Evolutionary conservation across 208 protist species (phyloP).

Genomic region (Angomonas deanei): DNA sequence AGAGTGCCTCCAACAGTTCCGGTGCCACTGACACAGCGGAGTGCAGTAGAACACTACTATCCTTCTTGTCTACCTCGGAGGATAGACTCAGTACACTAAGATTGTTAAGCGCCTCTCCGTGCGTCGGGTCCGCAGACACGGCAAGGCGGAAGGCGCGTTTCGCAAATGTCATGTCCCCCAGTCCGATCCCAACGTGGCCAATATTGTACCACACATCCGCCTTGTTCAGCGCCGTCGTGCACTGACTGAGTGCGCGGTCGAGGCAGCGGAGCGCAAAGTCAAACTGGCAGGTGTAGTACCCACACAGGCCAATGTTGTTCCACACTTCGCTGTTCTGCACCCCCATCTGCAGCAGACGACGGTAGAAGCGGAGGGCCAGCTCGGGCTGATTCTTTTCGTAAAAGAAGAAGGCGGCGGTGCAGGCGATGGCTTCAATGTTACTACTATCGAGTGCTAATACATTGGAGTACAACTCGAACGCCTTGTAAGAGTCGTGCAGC

Average conservation of each 20-base stretch:
- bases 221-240: conserved; percentile 53
- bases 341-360: conserved; percentile 94
- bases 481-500: conserved; percentile 79
- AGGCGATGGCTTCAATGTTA: conserved; percentile 93
- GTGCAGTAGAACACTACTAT: conserved; percentile 64
- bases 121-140: conserved; percentile 73
- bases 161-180: conserved; percentile 88
- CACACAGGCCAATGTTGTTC: conserved; percentile 94
- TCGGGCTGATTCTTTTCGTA: conserved; percentile 93
- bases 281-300: conserved; percentile 91
- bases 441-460: conserved; percentile 85
- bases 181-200: conserved; percentile 89
- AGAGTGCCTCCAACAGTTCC: conserved; percentile 87
- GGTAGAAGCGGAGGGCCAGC: conserved; percentile 91
- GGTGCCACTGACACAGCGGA: conserved; percentile 64
- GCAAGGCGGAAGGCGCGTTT: conserved; percentile 92
- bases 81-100: conserved; percentile 87
- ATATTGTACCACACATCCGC: conserved; percentile 96
- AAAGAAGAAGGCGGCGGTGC: conserved; percentile 91
- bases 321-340: conserved; percentile 90
- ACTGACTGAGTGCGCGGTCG: conserved; percentile 73
- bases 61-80: conserved; percentile 34
- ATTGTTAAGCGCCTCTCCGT: conserved; percentile 94
- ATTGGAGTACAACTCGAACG: conserved; percentile 73
- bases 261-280: conserved; percentile 93